Conservation (phyloP, 257 asterid genomes). For the Knoxia roxburghii region DNA sequence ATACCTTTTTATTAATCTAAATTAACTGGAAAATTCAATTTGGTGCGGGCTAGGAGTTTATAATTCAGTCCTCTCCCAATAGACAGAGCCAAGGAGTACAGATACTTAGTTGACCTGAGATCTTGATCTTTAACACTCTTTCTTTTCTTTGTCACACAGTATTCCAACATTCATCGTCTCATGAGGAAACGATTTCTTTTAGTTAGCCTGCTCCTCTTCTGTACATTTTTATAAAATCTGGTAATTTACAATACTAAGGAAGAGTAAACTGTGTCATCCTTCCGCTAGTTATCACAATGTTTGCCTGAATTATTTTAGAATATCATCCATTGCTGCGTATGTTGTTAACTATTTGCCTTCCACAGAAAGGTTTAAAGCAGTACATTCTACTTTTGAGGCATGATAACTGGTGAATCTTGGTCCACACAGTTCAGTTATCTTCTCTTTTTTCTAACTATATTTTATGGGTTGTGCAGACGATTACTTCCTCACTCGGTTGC, state of each 20-base stretch:
- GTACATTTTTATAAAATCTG: not conserved
- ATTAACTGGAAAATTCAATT: too few species aligned
- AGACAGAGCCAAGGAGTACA: too few species aligned
- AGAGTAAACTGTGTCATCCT: not conserved
- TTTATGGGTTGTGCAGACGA: constrained; percentile 41
- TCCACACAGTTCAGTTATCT: not conserved
- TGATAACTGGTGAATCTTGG: not conserved
- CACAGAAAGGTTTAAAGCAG: too few species aligned
- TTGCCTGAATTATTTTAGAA: not conserved
- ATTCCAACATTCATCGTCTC: not conserved
- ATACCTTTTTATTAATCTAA: too few species aligned
- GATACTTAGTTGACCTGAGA: too few species aligned
- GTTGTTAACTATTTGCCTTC: not conserved
- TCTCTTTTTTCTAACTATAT: not conserved
- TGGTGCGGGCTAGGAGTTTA: too few species aligned
- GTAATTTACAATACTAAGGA: not conserved
- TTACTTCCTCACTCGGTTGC: constrained; percentile 75
- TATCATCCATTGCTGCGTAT: not conserved
- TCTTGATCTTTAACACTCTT: not conserved
- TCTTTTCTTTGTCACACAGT: not conserved
- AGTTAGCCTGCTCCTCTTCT: not conserved
- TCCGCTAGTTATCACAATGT: not conserved
- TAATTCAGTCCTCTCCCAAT: too few species aligned
- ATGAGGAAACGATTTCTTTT: too few species aligned
- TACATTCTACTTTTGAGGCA: too few species aligned